A percentile compares a stretch with the other conserved stretches of the same genome.
These are phyloP conservation scores for Aspergillus pseudoglaucus DNA, from an alignment of 2,329 filamentous ascomycete species.

Conservation along the genomic window DNA sequence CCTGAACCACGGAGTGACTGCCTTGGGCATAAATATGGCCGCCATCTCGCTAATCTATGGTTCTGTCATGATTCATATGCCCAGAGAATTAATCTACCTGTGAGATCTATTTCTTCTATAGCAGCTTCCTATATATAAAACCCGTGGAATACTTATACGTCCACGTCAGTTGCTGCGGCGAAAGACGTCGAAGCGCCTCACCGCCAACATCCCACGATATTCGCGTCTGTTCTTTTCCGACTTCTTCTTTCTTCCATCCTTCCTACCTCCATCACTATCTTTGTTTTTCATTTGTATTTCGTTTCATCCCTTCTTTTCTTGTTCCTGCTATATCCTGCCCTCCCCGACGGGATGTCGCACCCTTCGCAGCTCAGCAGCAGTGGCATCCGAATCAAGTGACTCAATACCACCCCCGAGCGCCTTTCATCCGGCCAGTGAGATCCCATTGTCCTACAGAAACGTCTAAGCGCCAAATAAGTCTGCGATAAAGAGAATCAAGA, in stretches of 20 bases:
- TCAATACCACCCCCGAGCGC: constrained; percentile 20
- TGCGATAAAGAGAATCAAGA: background rate
- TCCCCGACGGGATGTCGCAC: constrained; percentile 21
- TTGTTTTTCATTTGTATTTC: constrained; percentile 6
- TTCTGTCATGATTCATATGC: background rate
- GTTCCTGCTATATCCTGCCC: background rate
- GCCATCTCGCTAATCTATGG: background rate
- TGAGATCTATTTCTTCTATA: too few species aligned
- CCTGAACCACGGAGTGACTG: background rate
- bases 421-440: constrained; percentile 20
- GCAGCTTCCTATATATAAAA: too few species aligned
- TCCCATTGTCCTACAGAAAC: constrained; percentile 1
- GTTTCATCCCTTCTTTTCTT: constrained; percentile 2
- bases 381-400: constrained; percentile 12
- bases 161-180: background rate
- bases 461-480: constrained; percentile 27
- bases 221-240: constrained; percentile 3
- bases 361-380: constrained; percentile 5
- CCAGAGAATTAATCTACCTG: background rate
- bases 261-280: constrained; percentile 1
- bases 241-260: constrained; percentile 2
- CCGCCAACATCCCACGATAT: background rate
- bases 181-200: background rate
- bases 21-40: background rate
- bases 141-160: background rate